phyloP scores from a whole-genome alignment of 2,329 filamentous ascomycete genomes.

The Phaeosphaeriaceae sp. region DNA sequence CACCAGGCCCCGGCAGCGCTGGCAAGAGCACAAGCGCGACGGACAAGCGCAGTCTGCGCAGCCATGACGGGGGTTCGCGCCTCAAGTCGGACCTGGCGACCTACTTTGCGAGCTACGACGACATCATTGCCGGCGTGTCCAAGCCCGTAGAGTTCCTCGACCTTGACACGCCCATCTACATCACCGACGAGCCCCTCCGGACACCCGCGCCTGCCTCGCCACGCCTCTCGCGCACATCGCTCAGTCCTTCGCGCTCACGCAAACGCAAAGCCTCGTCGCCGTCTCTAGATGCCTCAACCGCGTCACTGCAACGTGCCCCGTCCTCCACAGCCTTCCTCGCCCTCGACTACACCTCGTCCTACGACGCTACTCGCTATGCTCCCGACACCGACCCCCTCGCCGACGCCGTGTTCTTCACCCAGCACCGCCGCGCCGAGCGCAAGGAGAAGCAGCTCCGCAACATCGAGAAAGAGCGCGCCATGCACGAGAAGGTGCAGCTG shows the following conservation, averaged over 20 bases:
- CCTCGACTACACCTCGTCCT: slow-evolving; percentile 53
- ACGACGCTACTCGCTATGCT: slow-evolving; percentile 43
- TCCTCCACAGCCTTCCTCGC: slow-evolving; percentile 44
- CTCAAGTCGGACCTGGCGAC: slow-evolving; percentile 90
- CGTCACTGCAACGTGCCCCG: slow-evolving; percentile 16
- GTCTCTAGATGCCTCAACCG: background rate
- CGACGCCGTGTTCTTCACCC: slow-evolving; percentile 63
- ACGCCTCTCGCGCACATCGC: slow-evolving; percentile 26
- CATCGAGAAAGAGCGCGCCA: slow-evolving; percentile 70
- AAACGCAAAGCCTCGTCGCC: slow-evolving; percentile 26
- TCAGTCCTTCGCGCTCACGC: slow-evolving; percentile 33
- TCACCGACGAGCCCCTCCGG: slow-evolving; percentile 65
- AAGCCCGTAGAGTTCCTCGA: slow-evolving; percentile 80
- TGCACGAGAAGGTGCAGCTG: slow-evolving; percentile 71
- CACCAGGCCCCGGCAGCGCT: slow-evolving; percentile 37
- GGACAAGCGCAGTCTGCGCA: slow-evolving; percentile 80
- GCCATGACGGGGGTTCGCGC: slow-evolving; percentile 79
- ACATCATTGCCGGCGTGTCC: slow-evolving; percentile 85
- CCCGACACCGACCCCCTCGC: slow-evolving; percentile 60
- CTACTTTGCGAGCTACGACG: slow-evolving; percentile 94
- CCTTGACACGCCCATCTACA: slow-evolving; percentile 73
- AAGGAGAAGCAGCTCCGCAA: slow-evolving; percentile 74
- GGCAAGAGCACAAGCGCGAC: slow-evolving; percentile 39
- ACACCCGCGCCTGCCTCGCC: slow-evolving; percentile 27
- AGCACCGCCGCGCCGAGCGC: slow-evolving; percentile 67